Base-by-base conservation (phyloP, 2,329 filamentous ascomycete species). In the Aspergillus brunneoviolaceus region DNA sequence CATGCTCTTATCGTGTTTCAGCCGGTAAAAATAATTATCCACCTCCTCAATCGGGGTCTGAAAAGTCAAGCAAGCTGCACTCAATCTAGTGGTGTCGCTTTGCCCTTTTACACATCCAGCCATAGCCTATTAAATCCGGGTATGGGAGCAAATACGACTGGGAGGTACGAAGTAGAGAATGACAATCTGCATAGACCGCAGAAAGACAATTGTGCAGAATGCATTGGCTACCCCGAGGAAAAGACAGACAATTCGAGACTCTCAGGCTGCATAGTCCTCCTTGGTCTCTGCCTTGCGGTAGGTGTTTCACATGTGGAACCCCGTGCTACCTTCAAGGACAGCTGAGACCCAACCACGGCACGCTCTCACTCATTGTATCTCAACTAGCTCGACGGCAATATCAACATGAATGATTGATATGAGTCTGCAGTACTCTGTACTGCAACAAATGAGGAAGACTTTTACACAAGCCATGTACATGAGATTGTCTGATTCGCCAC, bases 251-350 rank as follows among this genome's bases (percentile, higher is more conserved):
- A 21, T 55, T 49, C 27, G 53, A 33, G 53, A 47, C 53, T 55
- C 27, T n/a, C 47, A 31, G 21, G 52, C 52, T 55, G 52, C 35
- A 42, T 35, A 48, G 39, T 12, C 52, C 47, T 35, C 33, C 35
- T 55, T 42, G 47, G 42, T 45, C 21, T 55, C 52, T 55, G 52
- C 52, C 52, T 55, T 55, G 52, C 42, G 29, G 52, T 48, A 55
- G 29, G 27, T 48, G 53, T 55, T 55, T 55, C 53, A 48, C 53
- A 29, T 48, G 53, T 27, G 48, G 12, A 9, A 49, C 27, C 29
- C 39, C 19, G 53, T 49, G 48, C 53, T 48, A 55, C 53, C 53
- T 19, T 47, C 52, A 48, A 49, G 14, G 6, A 42, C 5, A 14
- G 19, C 42, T 31, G 27, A 47, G 42, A 47, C 3, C 53, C 53